Percentiles rank a stretch among this genome's conserved stretches.
Conservation (phyloP, 1,284 basidiomycete genomes). For the Paramarasmius palmivorus region DNA sequence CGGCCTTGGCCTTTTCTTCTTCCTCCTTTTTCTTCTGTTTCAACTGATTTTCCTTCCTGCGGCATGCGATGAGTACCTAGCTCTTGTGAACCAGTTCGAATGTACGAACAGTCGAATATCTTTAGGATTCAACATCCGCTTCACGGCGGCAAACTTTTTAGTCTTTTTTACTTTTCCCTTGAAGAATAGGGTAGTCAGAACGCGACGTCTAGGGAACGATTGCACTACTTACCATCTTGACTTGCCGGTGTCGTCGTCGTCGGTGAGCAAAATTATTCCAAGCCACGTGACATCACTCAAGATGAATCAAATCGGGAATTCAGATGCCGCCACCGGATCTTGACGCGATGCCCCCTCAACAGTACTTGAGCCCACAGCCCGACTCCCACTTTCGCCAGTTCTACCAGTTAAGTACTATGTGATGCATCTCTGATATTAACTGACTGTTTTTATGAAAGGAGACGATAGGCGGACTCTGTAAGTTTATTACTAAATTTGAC, state of each 20-base stretch:
- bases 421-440: too few relatives aligned
- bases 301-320: too few relatives aligned
- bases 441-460: too few relatives aligned
- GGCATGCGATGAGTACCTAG: constrained; percentile 12
- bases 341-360: too few relatives aligned
- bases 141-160: constrained; percentile 93
- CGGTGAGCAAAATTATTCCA: too few relatives aligned
- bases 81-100: neutral
- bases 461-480: neutral
- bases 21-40: constrained; percentile 81
- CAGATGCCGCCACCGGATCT: too few relatives aligned
- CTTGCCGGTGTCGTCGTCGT: too few relatives aligned
- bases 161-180: constrained; percentile 95
- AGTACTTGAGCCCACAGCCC: too few relatives aligned
- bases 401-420: too few relatives aligned
- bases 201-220: neutral
- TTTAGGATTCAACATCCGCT: constrained; percentile 93
- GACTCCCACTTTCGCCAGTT: too few relatives aligned
- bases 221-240: too few relatives aligned
- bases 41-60: constrained; percentile 78
- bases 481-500: neutral
- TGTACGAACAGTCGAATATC: constrained; percentile 87
- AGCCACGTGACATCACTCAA: too few relatives aligned
- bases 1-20: constrained; percentile 69
- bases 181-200: neutral